These are phyloP conservation scores for Gossypium davidsonii DNA, from an alignment of 441 rosid genomes.

Conservation along the genomic window DNA sequence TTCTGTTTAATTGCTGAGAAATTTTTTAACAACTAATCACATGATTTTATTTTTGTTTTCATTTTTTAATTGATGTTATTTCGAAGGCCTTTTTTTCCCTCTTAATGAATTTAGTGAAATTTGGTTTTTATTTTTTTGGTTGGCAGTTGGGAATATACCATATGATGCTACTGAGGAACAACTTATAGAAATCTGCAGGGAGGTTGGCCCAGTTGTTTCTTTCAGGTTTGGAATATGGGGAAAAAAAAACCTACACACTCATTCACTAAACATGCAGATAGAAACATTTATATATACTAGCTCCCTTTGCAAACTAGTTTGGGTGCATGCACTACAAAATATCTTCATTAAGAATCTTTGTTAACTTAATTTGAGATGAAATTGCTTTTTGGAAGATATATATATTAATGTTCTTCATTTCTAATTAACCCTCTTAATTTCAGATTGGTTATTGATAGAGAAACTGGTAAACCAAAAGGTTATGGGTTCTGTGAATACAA, in stretches of 20 bases:
- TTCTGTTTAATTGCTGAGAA: neutral
- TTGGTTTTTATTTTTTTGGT: neutral
- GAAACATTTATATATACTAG: neutral
- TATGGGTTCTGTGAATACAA: slow-evolving; percentile 97
- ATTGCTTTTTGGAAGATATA: neutral
- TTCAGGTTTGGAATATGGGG: slow-evolving; percentile 57
- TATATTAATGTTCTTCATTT: neutral
- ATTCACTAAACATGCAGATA: neutral
- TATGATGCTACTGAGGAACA: slow-evolving; percentile 97
- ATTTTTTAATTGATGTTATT: neutral
- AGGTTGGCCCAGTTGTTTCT: slow-evolving; percentile 94
- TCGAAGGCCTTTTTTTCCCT: neutral
- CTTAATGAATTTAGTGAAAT: neutral
- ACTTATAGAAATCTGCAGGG: slow-evolving; percentile 85
- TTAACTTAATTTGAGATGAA: neutral
- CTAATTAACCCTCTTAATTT: slow-evolving; percentile 22
- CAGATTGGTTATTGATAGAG: slow-evolving; percentile 92
- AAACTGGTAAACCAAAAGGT: slow-evolving; percentile 97
- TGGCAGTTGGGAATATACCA: slow-evolving; percentile 91
- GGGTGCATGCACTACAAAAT: neutral
- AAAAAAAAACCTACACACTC: neutral
- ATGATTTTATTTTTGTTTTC: neutral
- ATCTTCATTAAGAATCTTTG: neutral
- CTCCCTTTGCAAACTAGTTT: neutral
- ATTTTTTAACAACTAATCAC: neutral